A percentile compares a stretch with the other conserved stretches of the same genome.
These are phyloP conservation scores for Hypomyces perniciosus DNA, from an alignment of 2,329 filamentous ascomycete genomes.

Conservation along the genomic window DNA sequence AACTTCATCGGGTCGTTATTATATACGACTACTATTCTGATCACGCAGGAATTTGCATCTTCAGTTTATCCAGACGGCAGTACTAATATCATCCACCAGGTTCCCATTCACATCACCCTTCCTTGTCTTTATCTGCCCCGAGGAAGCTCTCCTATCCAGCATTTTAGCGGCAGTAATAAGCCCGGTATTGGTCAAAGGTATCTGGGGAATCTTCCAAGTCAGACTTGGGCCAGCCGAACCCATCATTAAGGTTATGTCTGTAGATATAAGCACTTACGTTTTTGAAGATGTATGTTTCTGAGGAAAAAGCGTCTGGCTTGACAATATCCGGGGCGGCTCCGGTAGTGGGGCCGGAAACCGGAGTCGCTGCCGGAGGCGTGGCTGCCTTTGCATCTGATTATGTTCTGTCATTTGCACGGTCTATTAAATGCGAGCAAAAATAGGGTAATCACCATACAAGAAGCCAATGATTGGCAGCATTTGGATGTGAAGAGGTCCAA, in stretches of 20 bases:
- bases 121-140: slow-evolving; percentile 44
- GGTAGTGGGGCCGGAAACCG: not conserved
- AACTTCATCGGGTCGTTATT: slow-evolving; percentile 23
- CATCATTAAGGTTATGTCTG: too few species aligned
- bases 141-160: slow-evolving; percentile 40
- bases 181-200: too few species aligned
- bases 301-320: slow-evolving; percentile 29
- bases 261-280: slow-evolving; percentile 30
- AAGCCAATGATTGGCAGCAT: too few species aligned
- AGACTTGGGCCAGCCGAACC: not conserved
- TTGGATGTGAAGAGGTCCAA: too few species aligned
- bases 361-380: not conserved
- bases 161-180: slow-evolving; percentile 44
- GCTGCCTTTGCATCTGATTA: not conserved
- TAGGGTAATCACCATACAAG: too few species aligned
- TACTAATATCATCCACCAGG: slow-evolving; percentile 48
- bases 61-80: slow-evolving; percentile 38
- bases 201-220: slow-evolving; percentile 15
- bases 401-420: not conserved
- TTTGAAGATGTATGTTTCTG: slow-evolving; percentile 31
- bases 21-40: slow-evolving; percentile 47
- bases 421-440: too few species aligned
- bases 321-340: slow-evolving; percentile 16
- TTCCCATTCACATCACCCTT: slow-evolving; percentile 48
- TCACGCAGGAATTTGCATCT: slow-evolving; percentile 44